Evolutionary conservation across 1,139 yeast species (phyloP).

Genomic region (Candida albicans): DNA sequence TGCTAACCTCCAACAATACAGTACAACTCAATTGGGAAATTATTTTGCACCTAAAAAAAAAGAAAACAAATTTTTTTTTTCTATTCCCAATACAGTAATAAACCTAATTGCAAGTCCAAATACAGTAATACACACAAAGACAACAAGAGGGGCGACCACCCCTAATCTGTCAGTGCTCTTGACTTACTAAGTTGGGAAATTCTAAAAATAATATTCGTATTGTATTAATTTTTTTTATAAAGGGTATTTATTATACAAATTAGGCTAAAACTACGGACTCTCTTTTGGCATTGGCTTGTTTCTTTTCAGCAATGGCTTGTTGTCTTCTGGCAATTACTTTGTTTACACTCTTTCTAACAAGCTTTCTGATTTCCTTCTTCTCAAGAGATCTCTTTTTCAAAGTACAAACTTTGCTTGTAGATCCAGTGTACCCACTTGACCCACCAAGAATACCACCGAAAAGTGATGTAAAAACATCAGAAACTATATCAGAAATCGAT

Average conservation of each 20-base stretch:
- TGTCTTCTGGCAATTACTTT: conserved; percentile 11
- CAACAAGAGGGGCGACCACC: neutral
- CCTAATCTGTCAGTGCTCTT: neutral
- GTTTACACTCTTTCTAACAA: conserved; percentile 19
- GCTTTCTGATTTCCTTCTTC: conserved; percentile 22
- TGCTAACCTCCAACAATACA: no score
- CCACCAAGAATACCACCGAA: conserved; percentile 13
- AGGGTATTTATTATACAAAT: neutral
- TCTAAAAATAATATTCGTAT: no score
- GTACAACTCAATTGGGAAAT: conserved; percentile 1
- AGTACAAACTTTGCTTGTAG: conserved; percentile 3
- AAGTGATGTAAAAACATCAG: conserved; percentile 11
- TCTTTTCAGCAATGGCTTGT: conserved; percentile 3
- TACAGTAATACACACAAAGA: neutral
- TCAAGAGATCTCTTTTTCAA: conserved; percentile 12
- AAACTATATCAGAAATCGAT: conserved; percentile 8
- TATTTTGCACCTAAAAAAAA: neutral
- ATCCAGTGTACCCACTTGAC: conserved; percentile 10
- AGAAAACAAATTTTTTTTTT: neutral
- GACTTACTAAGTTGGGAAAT: neutral
- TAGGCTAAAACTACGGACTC: conserved; percentile 4
- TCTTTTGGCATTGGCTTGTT: conserved; percentile 8
- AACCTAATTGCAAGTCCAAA: neutral
- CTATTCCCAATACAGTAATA: conserved; percentile 1
- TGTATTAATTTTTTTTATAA: no score